A percentile compares a stretch with the other conserved stretches of the same genome.
Conservation (phyloP, 2,329 filamentous ascomycete species). For the Immersiporthe knoxdaviesiana region DNA sequence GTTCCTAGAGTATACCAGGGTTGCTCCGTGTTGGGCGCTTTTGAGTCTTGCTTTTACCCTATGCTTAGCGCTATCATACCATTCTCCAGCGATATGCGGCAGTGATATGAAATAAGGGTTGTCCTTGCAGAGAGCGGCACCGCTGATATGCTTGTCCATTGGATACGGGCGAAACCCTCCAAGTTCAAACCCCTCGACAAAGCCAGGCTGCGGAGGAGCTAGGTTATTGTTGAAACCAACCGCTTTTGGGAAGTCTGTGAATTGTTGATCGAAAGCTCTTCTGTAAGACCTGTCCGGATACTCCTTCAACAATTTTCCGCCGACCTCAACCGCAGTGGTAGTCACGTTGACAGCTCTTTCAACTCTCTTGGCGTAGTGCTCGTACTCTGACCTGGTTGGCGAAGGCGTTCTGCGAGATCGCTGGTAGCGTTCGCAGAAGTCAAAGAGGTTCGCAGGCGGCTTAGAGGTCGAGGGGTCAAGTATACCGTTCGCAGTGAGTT, state of each 20-base stretch:
- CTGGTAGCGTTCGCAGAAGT: constrained; percentile 25
- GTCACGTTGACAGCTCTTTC: not conserved
- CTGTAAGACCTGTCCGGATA: not conserved
- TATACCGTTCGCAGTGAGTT: constrained; percentile 31
- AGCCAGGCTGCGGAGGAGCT: not conserved
- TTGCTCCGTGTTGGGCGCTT: not conserved
- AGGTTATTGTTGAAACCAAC: not conserved
- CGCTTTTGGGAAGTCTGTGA: not conserved
- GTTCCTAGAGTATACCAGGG: constrained; percentile 35
- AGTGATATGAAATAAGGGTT: not conserved
- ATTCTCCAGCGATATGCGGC: not conserved
- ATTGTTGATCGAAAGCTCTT: not conserved
- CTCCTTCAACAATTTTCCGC: constrained; percentile 28
- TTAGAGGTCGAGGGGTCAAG: constrained; percentile 28
- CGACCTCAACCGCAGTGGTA: not conserved
- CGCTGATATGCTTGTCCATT: not conserved
- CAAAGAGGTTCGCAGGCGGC: constrained; percentile 31
- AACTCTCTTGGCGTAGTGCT: not conserved
- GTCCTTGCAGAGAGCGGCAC: not conserved
- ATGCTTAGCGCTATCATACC: not conserved
- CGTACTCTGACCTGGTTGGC: not conserved
- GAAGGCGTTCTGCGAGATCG: not conserved
- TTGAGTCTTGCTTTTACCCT: not conserved
- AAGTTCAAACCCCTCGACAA: not conserved
- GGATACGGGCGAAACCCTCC: not conserved